Evolutionary conservation across 2,329 filamentous ascomycete species (phyloP).

Genomic region (Monilinia vaccinii-corymbosi): DNA sequence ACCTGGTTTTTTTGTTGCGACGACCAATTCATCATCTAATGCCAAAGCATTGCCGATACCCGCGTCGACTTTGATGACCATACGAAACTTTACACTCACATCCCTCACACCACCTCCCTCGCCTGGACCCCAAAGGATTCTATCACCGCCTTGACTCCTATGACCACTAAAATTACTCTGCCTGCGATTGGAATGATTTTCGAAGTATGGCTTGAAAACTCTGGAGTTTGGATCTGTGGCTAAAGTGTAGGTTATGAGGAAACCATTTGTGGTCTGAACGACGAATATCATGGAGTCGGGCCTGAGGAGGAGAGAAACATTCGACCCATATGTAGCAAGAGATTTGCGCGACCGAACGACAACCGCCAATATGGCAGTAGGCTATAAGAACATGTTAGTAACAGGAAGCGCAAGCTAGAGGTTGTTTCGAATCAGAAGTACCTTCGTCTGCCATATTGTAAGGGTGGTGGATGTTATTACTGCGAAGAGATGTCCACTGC

Average conservation of each 20-base stretch:
- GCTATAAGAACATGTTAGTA: conserved; percentile 41
- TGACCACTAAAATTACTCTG: conserved; percentile 53
- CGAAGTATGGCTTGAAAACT: conserved; percentile 78
- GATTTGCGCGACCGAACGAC: conserved; percentile 76
- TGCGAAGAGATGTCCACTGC: conserved; percentile 75
- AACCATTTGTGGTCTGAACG: conserved; percentile 76
- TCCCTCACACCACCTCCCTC: conserved; percentile 78
- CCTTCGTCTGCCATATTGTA: conserved; percentile 95
- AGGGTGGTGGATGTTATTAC: conserved; percentile 78
- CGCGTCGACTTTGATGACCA: conserved; percentile 97
- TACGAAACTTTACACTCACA: conserved; percentile 83
- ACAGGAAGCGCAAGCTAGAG: neutral
- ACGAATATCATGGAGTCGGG: conserved; percentile 90
- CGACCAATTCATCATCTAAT: conserved; percentile 83
- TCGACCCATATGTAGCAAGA: conserved; percentile 72
- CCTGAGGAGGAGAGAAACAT: conserved; percentile 74
- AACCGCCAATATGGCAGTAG: conserved; percentile 78
- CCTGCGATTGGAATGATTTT: conserved; percentile 54
- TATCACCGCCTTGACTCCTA: conserved; percentile 39
- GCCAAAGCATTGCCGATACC: conserved; percentile 83
- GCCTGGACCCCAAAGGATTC: conserved; percentile 64
- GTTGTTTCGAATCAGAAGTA: conserved; percentile 33
- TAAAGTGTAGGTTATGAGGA: conserved; percentile 88
- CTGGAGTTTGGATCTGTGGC: conserved; percentile 73
- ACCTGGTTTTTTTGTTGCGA: conserved; percentile 82